Evolutionary conservation across 2,329 filamentous ascomycete species (phyloP).

Genomic region (Trichoderma koningiopsis): DNA sequence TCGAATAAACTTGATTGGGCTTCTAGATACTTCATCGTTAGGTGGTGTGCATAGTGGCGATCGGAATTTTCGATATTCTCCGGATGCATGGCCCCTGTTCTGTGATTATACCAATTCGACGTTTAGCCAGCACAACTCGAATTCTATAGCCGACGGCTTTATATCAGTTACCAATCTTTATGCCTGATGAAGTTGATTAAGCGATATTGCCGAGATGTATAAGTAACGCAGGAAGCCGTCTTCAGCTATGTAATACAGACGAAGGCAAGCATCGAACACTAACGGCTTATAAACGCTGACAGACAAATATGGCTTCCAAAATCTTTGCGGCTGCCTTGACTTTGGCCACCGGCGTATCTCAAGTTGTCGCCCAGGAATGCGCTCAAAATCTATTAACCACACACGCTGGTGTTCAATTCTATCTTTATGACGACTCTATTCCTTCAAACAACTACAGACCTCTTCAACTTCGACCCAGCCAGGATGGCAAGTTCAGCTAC

Average conservation of each 20-base stretch:
- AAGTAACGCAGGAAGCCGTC: not conserved
- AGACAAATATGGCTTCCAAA: constrained; percentile 6
- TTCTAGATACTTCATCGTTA: not conserved
- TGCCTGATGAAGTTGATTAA: not conserved
- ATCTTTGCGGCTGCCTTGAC: not conserved
- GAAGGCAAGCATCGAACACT: not conserved
- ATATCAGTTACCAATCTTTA: not conserved
- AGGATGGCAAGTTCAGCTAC: constrained; percentile 14
- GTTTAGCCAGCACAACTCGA: not conserved
- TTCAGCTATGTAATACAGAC: not conserved
- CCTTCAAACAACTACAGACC: constrained; percentile 7
- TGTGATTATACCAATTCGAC: not conserved
- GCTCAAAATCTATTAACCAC: constrained; percentile 13
- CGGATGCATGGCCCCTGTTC: not conserved
- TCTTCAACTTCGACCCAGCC: constrained; percentile 18
- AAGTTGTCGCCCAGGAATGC: constrained; percentile 7
- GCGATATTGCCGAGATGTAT: not conserved
- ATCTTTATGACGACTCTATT: constrained; percentile 20
- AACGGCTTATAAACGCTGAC: not conserved
- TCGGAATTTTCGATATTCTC: not conserved
- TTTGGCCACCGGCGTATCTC: constrained; percentile 1
- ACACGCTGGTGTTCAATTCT: constrained; percentile 8
- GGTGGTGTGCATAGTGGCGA: not conserved
- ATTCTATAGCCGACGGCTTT: not conserved
- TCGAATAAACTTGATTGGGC: not conserved